phyloP scores from a whole-genome alignment of 2,329 filamentous ascomycete species.

The Ophiostoma sp. region DNA sequence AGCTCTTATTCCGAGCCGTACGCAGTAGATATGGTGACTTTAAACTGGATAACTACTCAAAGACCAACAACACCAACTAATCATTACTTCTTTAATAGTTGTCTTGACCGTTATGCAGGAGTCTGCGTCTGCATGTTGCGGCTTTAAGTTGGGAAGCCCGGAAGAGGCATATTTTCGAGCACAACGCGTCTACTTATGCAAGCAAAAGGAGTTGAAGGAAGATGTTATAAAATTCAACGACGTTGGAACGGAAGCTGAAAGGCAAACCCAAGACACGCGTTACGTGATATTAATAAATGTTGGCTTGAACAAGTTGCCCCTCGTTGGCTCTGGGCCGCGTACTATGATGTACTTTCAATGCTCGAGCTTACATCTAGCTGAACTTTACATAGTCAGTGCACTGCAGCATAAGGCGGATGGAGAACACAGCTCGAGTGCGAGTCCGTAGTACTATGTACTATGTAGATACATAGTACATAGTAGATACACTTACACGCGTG shows the following conservation, averaged over 20 bases:
- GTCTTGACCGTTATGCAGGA: not conserved
- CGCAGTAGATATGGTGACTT: not conserved
- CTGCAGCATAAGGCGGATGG: not conserved
- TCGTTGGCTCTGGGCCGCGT: not conserved
- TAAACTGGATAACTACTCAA: not conserved
- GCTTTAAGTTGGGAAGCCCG: not conserved
- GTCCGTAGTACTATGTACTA: too few species aligned
- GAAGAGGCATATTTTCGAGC: not conserved
- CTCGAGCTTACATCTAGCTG: not conserved
- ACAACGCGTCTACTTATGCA: not conserved
- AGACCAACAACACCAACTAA: not conserved
- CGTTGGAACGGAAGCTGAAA: not conserved
- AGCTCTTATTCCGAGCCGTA: not conserved
- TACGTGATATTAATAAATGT: not conserved
- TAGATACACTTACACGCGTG: not conserved
- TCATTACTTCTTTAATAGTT: not conserved
- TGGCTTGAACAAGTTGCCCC: not conserved
- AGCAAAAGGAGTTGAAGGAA: not conserved
- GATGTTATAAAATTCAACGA: too few species aligned
- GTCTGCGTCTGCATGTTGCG: not conserved
- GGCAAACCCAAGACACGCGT: not conserved
- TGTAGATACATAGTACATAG: not conserved
- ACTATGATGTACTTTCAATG: not conserved
- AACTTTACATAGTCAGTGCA: not conserved
- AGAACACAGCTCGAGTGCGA: not conserved